A percentile compares a stretch with the other conserved stretches of the same genome.
Evolutionary conservation across 225 moss, liverwort and hornwort genomes (phyloP).

Genomic region (Polytrichum commune): DNA sequence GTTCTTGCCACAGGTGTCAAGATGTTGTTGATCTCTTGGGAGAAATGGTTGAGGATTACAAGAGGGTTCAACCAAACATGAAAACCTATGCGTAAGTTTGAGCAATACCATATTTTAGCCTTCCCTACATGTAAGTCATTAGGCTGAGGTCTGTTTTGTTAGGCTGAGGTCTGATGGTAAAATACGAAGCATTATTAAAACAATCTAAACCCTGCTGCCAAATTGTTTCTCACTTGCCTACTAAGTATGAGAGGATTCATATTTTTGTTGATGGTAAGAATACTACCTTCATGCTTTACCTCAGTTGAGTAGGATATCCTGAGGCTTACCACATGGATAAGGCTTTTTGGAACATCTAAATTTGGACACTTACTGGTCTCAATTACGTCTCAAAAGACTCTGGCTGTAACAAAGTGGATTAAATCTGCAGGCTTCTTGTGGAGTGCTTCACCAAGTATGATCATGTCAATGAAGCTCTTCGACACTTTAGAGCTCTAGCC

Average conservation of each 20-base stretch:
- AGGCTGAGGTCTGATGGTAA: background rate
- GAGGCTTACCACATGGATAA: too few relatives aligned
- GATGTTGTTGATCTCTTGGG: slow-evolving; percentile 83
- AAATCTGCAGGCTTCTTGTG: slow-evolving; percentile 73
- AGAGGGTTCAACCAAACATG: slow-evolving; percentile 78
- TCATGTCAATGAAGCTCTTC: slow-evolving; percentile 78
- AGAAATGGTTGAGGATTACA: slow-evolving; percentile 95
- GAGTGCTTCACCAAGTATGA: slow-evolving; percentile 91
- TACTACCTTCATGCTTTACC: too few relatives aligned
- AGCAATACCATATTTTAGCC: background rate
- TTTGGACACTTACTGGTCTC: too few relatives aligned
- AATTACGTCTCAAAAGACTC: too few relatives aligned
- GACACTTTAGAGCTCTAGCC: slow-evolving; percentile 84
- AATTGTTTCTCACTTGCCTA: too few relatives aligned
- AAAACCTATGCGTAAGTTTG: slow-evolving; percentile 90
- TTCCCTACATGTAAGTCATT: background rate
- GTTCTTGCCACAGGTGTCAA: slow-evolving; percentile 55
- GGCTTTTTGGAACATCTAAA: too few relatives aligned
- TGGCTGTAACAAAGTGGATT: slow-evolving; percentile 2
- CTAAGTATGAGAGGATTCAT: too few relatives aligned
- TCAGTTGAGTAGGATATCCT: too few relatives aligned
- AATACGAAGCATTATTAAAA: too few relatives aligned
- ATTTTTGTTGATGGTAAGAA: too few relatives aligned
- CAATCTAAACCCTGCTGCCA: too few relatives aligned
- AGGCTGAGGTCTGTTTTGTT: background rate